Evolutionary conservation across 495 filamentous ascomycete species (phyloP).

Genomic region (Neurospora sp.): DNA sequence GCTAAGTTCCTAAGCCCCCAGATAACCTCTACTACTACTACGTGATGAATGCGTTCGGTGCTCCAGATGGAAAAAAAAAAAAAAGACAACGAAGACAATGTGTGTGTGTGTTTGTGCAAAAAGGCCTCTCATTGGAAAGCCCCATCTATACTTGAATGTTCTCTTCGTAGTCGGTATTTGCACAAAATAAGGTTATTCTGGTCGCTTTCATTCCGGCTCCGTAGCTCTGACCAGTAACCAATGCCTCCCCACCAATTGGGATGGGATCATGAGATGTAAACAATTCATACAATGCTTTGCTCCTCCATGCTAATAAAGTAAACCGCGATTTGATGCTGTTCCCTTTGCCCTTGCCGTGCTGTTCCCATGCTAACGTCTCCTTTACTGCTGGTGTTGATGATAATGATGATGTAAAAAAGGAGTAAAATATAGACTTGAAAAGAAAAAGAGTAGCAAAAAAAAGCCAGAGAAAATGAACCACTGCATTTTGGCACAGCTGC

Average conservation of each 20-base stretch:
- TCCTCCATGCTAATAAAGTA: background rate
- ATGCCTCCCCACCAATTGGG: background rate
- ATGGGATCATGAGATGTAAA: background rate
- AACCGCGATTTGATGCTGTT: background rate
- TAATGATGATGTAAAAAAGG: background rate
- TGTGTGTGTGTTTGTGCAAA: background rate
- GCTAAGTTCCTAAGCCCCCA: background rate
- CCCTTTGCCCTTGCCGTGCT: background rate
- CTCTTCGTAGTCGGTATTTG: background rate
- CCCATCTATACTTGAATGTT: background rate
- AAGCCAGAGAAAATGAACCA: background rate
- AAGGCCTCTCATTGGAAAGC: background rate
- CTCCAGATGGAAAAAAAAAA: background rate
- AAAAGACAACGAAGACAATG: background rate
- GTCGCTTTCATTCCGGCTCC: background rate
- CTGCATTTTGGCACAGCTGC: background rate
- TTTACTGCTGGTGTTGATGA: background rate
- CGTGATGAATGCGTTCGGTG: background rate
- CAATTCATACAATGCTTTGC: background rate
- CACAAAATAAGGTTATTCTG: background rate
- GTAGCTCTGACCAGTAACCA: background rate
- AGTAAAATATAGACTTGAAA: background rate
- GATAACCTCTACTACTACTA: background rate
- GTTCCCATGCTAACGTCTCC: background rate
- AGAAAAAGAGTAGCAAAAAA: background rate